Base-by-base conservation (phyloP, 1,284 basidiomycete genomes). In the Trichosporon sp. region DNA sequence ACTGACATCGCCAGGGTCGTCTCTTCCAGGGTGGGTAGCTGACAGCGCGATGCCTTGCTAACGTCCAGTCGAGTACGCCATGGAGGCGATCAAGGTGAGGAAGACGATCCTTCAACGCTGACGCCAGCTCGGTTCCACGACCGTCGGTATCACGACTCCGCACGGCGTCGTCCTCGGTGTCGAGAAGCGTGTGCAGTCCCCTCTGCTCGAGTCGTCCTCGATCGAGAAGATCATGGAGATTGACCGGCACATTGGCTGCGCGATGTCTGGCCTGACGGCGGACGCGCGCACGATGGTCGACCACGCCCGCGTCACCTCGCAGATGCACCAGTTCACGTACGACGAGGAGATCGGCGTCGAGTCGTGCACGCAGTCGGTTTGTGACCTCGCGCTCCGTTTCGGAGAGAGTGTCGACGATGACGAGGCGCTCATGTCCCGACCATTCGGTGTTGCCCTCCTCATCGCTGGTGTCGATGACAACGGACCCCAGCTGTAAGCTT, bases 141-240 rank as follows among this genome's bases (percentile, higher is more conserved):
- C 97, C 19, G 93, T 99, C 76, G 97, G 96, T 71, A 91, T 96
- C 79, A 88, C 89, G 76, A 95, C 94, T 6, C 88, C 90, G 48
- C 88, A 94, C 76, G 97, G 97, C 71, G 92, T 96, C 75, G 88
- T 99, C 72, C 91, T 99, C 74, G 97, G 90, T 67, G 95, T 99
- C 74, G 97, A 99, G 88, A 98, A 99, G 87, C 94, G 97, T 83
- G 94, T 98, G 68, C 96, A 98, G 85, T 98, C 96, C 0, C 92
- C 94, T 31, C 89, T 99, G 69, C 90, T 99, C 76, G 97, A 98
- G 86, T 91, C 93, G 19, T 92, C 90, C 74, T 96, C 94, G 70
- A 96, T 99, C 82, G 97, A 99, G 84, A 99, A 99, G 88, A 99
- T 99, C 83, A 98, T 99, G 96, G 96, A 99, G 87, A 98, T 99